Evolutionary conservation across 2,329 filamentous ascomycete species (phyloP), one percentile per base, ranked within the genome.

Genomic region (Polychaeton citri): DNA sequence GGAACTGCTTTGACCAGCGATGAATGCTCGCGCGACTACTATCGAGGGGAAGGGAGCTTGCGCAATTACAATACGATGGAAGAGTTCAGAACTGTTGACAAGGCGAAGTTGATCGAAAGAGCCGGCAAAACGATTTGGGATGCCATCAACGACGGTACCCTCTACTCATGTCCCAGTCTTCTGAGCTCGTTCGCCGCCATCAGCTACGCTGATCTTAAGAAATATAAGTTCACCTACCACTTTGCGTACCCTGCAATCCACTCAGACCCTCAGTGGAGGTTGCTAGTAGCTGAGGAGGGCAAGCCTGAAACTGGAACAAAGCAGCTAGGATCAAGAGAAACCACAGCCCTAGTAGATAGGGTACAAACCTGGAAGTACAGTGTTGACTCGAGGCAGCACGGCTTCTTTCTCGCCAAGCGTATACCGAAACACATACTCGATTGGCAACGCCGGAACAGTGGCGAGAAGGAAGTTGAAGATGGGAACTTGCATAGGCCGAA

Each of bases 181-280:
- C 75, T 98, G 13, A 78, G 85, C 4, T 90, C 84, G 5, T 96
- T 95, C 58, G 72, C 83, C 18, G 76, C 92, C 39, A 75, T 96
- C 32, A 94, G 85, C 12, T 98, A 84, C 57, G 88, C 90, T 43
- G 88, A 98, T 54, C 71, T 98, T 21, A 98, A 98, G 60, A 95
- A 92, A 55, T 96, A 96, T 64, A 84, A 79, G 43, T 95, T 96
- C 56, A 85, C 81, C n/a, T 96, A 96, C 62, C 93, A 92, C 77
- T 96, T 96, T 59, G 88, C 81, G 4, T 98, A 93, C 52, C 90
- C 90, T 1, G 86, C 88, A 12, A 69, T 98, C 31, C 87, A 93
- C 55, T 93, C 88, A 3, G 79, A 88, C 37, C 84, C 85, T 2
- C 67, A 71, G 19, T 98, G 90, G 90, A 79, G 74, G 48, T 66